These are phyloP conservation scores for Aspergillus ibericus DNA, from an alignment of 2,329 filamentous ascomycete species.

Conservation along the genomic window DNA sequence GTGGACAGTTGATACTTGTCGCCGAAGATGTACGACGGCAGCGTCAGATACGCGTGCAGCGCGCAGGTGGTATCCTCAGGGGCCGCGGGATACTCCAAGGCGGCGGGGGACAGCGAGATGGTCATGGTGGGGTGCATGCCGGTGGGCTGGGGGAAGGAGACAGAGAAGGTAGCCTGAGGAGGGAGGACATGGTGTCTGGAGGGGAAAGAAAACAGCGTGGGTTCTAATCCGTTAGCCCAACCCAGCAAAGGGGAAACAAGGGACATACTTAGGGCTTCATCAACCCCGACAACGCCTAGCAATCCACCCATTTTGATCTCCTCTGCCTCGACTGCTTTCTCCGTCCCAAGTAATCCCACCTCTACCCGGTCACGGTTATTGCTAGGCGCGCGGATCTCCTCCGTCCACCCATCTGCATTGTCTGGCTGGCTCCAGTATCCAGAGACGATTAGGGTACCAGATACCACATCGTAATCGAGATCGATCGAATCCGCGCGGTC, in stretches of 20 bases:
- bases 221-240: conserved; percentile 47
- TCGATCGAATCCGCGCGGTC: conserved; percentile 66
- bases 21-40: conserved; percentile 78
- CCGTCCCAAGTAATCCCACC: conserved; percentile 72
- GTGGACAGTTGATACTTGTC: conserved; percentile 78
- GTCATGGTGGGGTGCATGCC: conserved; percentile 82
- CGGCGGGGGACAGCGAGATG: conserved; percentile 59
- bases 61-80: conserved; percentile 60
- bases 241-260: not conserved
- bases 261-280: conserved; percentile 62
- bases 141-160: conserved; percentile 67
- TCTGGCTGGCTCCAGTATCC: conserved; percentile 57
- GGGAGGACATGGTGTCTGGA: conserved; percentile 69
- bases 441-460: conserved; percentile 64
- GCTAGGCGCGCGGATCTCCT: conserved; percentile 37
- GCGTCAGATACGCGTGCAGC: conserved; percentile 76
- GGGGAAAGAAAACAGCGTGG: conserved; percentile 80
- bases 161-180: conserved; percentile 56
- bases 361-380: conserved; percentile 62
- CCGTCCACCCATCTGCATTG: conserved; percentile 45
- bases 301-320: conserved; percentile 78
- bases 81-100: conserved; percentile 50
- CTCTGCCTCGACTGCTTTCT: conserved; percentile 60
- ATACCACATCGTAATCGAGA: conserved; percentile 71
- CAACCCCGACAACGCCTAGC: conserved; percentile 74